Base-by-base conservation (phyloP, 2,329 filamentous ascomycete species). In the Xylaria sp. region DNA sequence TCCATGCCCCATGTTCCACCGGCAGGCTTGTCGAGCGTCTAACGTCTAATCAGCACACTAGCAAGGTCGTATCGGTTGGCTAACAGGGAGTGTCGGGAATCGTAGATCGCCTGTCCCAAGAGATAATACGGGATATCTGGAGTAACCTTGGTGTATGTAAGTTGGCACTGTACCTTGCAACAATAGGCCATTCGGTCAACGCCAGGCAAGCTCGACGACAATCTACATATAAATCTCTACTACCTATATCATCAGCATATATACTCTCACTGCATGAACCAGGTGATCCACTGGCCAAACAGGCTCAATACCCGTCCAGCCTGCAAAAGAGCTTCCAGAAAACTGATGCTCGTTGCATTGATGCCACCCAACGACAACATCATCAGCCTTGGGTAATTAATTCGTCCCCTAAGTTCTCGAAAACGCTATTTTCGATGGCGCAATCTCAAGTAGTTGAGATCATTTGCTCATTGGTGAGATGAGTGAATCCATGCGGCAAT, bases 281-380 rank as follows among this genome's bases (percentile, higher is more conserved):
- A 37, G 57, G 66, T 56, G 41, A 18, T 57, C 46, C 46, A 65
- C 67, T 54, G 60, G 60, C 69, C 67, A 60, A 74, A 74, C 60
- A 71, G 70, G 68, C 65, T 72, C 64, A 73, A 75, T 41, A 52
- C 65, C 64, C 72, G 69, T 57, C 34, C 7, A 51, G 34, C 25
- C 55, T 61, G 55, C 34, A 65, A 69, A 73, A 76, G 28, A 70
- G 68, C 60, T 74, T 74, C 73, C 66, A 73, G 75, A 77, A 76
- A 68, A 59, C 65, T 66, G 41, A 51, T 37, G 54, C 28, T 37
- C 23, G 56, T 68, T 50, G 66, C 68, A 72, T 72, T 61, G 64
- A 65, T 63, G 50, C 55, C 60, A 69, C 70, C 69, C 37, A 63
- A 71, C 64, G 56, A 25, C 23, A 25, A 62, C 61, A 51, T 23